Percentiles rank a stretch among this genome's conserved stretches.
Conservation (phyloP, 305 asterid species). For the Plantago coronopus region DNA sequence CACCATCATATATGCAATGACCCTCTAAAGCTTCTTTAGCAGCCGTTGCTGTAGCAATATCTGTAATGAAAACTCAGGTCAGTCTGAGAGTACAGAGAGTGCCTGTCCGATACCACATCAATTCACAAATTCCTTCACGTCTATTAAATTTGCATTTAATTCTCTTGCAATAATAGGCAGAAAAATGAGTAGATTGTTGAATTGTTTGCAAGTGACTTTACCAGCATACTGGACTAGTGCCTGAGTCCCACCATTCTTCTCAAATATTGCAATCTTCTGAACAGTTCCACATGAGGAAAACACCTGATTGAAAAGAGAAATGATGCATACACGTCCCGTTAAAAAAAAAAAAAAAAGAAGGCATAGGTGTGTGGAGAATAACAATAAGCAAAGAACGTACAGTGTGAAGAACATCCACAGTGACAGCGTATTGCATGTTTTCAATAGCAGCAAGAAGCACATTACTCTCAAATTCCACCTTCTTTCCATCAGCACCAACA, state of each 20-base stretch:
- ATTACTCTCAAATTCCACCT: slow-evolving; percentile 62
- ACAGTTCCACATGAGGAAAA: slow-evolving; percentile 72
- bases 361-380: slow-evolving; percentile 4
- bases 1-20: slow-evolving; percentile 93
- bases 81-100: slow-evolving; percentile 11
- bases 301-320: slow-evolving; percentile 42
- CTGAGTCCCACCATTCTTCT: slow-evolving; percentile 86
- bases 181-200: slow-evolving; percentile 3
- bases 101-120: background rate
- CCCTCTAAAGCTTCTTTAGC: slow-evolving; percentile 83
- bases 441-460: slow-evolving; percentile 80
- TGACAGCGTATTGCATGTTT: slow-evolving; percentile 80
- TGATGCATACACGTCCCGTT: slow-evolving; percentile 3
- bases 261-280: slow-evolving; percentile 85
- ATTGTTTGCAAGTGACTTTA: slow-evolving; percentile 28
- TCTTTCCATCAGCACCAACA: slow-evolving; percentile 82
- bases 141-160: background rate
- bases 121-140: background rate
- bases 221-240: slow-evolving; percentile 78
- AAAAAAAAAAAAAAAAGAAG: too few relatives aligned
- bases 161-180: background rate
- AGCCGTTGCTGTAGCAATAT: slow-evolving; percentile 56
- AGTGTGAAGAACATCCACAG: slow-evolving; percentile 67
- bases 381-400: slow-evolving; percentile 31
- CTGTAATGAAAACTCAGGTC: slow-evolving; percentile 33